Conservation (phyloP, 768 basidiomycete species). For the Lactarius psammicola region DNA sequence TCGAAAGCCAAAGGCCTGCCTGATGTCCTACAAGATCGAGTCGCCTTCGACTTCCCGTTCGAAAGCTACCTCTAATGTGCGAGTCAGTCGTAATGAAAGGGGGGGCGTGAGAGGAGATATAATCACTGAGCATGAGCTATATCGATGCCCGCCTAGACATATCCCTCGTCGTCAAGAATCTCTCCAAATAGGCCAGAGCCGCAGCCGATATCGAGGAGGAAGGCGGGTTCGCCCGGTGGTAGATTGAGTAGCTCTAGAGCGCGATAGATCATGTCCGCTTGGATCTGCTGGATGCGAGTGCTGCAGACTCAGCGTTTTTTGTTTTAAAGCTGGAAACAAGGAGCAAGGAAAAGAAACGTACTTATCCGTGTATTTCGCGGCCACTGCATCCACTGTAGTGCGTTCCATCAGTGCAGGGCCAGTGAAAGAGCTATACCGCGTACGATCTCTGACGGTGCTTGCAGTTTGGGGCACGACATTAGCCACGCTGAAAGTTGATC, state of each 20-base stretch:
- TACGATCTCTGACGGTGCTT: constrained; percentile 75
- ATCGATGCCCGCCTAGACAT: constrained; percentile 91
- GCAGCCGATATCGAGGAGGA: constrained; percentile 93
- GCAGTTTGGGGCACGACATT: constrained; percentile 62
- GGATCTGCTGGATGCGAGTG: too few relatives aligned
- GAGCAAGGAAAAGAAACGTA: too few relatives aligned
- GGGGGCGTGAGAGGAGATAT: not conserved
- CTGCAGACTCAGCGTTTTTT: too few relatives aligned
- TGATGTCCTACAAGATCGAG: constrained; percentile 94
- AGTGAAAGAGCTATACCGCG: constrained; percentile 30
- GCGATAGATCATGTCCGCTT: too few relatives aligned
- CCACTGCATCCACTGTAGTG: constrained; percentile 80
- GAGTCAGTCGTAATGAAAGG: not conserved
- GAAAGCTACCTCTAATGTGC: constrained; percentile 78
- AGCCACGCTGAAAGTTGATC: too few relatives aligned
- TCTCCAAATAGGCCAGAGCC: constrained; percentile 97
- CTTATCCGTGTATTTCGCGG: too few relatives aligned
- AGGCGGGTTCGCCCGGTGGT: constrained; percentile 81
- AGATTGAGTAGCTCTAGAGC: too few relatives aligned
- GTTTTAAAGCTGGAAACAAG: too few relatives aligned
- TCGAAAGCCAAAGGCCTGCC: constrained; percentile 95
- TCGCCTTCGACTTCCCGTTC: constrained; percentile 96
- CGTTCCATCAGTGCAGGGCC: constrained; percentile 1
- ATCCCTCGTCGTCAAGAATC: constrained; percentile 91
- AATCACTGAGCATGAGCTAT: constrained; percentile 94